A percentile compares a stretch with the other conserved stretches of the same genome.
Conservation (phyloP, 352 stramenopile genomes). For the Globisporangium takayamanum region DNA sequence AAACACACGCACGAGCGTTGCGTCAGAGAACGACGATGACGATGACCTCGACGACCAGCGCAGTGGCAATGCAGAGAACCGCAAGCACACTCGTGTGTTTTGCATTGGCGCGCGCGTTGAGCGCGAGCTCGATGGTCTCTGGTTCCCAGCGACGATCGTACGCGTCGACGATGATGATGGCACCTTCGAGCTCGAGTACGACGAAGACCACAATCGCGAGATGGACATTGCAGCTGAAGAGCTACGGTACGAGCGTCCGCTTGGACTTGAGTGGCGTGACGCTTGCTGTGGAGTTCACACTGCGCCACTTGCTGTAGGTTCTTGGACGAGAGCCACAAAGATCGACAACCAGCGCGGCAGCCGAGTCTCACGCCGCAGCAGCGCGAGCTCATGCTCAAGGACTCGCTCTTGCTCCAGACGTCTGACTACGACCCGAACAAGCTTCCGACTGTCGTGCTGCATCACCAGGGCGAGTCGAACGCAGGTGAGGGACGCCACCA, state of each 20-base stretch:
- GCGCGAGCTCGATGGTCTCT: slow-evolving; percentile 65
- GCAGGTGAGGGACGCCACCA: slow-evolving; percentile 24
- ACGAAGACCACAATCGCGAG: slow-evolving; percentile 74
- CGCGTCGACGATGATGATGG: slow-evolving; percentile 32
- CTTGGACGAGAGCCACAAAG: slow-evolving; percentile 17
- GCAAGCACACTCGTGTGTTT: slow-evolving; percentile 18
- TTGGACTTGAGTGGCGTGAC: not conserved
- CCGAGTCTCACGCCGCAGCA: slow-evolving; percentile 19
- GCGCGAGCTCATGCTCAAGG: slow-evolving; percentile 35
- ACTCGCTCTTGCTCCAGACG: slow-evolving; percentile 49
- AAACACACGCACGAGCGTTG: not conserved
- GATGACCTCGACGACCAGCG: not conserved
- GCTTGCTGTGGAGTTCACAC: not conserved
- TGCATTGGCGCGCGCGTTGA: slow-evolving; percentile 47
- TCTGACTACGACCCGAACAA: slow-evolving; percentile 70
- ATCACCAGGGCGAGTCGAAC: slow-evolving; percentile 67
- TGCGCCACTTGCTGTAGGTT: slow-evolving; percentile 1
- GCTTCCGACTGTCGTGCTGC: slow-evolving; percentile 59
- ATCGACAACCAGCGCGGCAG: slow-evolving; percentile 8
- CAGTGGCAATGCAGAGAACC: not conserved
- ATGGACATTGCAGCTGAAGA: slow-evolving; percentile 46
- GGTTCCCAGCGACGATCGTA: slow-evolving; percentile 68
- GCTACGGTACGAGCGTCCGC: slow-evolving; percentile 20
- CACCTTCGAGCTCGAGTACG: slow-evolving; percentile 69
- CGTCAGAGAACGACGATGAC: not conserved